Conservation (phyloP, 306 rosid species). For the Psophocarpus tetragonolobus region DNA sequence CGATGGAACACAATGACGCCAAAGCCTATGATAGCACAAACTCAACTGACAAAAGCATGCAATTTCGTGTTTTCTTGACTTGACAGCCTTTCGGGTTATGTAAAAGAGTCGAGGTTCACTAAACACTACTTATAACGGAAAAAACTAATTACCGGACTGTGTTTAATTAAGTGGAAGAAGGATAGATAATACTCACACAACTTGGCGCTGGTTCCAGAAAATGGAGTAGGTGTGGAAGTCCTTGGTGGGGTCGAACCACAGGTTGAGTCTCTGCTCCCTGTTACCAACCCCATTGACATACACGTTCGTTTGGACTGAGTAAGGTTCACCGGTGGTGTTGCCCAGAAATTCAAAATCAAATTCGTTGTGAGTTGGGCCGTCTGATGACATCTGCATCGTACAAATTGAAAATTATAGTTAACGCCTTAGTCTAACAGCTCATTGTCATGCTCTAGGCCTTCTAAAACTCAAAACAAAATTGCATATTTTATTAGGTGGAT, state of each 20-base stretch:
- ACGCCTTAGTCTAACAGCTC: not conserved
- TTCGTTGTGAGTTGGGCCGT: constrained; percentile 82
- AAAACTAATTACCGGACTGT: too few relatives aligned
- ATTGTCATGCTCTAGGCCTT: not conserved
- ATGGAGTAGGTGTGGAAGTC: constrained; percentile 82
- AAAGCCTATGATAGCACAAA: not conserved
- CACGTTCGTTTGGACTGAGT: constrained; percentile 80
- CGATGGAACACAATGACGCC: not conserved
- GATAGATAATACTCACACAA: constrained; percentile 59
- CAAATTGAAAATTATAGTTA: not conserved
- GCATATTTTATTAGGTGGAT: not conserved
- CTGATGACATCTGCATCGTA: constrained; percentile 79
- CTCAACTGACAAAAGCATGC: constrained; percentile 22
- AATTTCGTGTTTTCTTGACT: not conserved
- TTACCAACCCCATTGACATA: constrained; percentile 91
- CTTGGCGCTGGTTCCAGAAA: constrained; percentile 94
- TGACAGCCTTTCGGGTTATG: constrained; percentile 15
- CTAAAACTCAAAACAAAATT: not conserved
- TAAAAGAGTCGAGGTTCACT: not conserved
- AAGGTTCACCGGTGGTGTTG: constrained; percentile 88
- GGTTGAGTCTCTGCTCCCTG: constrained; percentile 88
- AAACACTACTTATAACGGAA: not conserved
- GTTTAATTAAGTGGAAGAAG: not conserved
- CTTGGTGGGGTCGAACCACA: constrained; percentile 85
- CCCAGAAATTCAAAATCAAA: constrained; percentile 96